Evolutionary conservation across 2,329 filamentous ascomycete genomes (phyloP).

Genomic region (Mycosphaerella sp.): DNA sequence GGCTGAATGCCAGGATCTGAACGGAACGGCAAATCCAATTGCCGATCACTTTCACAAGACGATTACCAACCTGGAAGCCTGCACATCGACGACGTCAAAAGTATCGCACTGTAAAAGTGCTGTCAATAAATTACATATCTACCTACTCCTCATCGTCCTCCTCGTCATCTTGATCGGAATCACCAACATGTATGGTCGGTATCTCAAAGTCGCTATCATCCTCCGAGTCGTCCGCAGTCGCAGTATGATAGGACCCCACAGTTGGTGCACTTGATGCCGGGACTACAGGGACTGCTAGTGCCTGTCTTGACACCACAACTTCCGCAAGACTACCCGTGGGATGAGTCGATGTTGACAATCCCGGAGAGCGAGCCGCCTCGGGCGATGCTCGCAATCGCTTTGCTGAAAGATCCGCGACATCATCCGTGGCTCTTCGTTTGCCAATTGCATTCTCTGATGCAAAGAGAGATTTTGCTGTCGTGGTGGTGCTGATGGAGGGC

Average conservation of each 20-base stretch:
- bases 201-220: conserved; percentile 36
- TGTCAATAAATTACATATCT: not conserved
- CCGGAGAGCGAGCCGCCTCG: not conserved
- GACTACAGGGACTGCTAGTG: not conserved
- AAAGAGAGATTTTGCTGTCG: not conserved
- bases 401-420: conserved; percentile 6
- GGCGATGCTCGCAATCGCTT: conserved; percentile 24
- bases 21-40: not conserved
- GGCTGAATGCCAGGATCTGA: conserved; percentile 3
- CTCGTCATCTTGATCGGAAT: conserved; percentile 2
- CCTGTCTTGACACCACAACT: too few species aligned
- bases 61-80: too few species aligned
- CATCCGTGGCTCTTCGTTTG: conserved; percentile 10
- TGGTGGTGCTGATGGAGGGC: conserved; percentile 3
- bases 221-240: conserved; percentile 8
- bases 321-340: not conserved
- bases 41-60: too few species aligned
- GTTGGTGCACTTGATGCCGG: conserved; percentile 2
- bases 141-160: conserved; percentile 3
- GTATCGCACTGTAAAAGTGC: not conserved
- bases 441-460: not conserved
- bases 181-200: conserved; percentile 19
- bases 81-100: too few species aligned
- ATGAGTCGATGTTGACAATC: not conserved
- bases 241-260: conserved; percentile 12